Base-by-base conservation (phyloP, 192 early-diverging fungal species). In the Paraglomus occultum region DNA sequence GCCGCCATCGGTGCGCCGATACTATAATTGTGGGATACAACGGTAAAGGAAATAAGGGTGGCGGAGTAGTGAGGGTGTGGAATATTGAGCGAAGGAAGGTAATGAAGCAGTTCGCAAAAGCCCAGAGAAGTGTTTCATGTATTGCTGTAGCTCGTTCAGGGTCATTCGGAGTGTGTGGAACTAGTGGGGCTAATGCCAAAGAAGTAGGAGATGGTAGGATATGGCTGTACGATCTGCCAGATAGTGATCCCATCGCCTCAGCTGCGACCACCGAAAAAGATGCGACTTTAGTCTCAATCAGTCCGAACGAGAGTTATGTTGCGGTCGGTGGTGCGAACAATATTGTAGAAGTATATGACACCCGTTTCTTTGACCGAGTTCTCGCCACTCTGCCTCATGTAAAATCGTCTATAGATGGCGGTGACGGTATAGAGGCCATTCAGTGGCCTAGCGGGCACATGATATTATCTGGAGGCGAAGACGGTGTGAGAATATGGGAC, bases 91-190 rank as follows among this genome's bases (percentile, higher is more conserved):
- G 15, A 11, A 11, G 54, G 1, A 20, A 17, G 11, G 38, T 57
- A 31, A 11, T 57, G 15, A 31, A 31, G 31, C 9, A 17, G 11
- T 17, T 11, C 11, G 6, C 11, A 57, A 22, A 22, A 57, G 20
- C 38, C 0, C 17, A 22, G 20, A 17, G 20, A 17, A 57, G 54
- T 57, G 54, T 57, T 11, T 57, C 54, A 1, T 57, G 54, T 57
- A 10, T 57, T 57, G 54, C 54, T 11, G 20, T 57, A 11, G 17
- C 54, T 23, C 17, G 38, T 57, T 57, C 15, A 10, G 54, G 54
- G 10, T 23, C 17, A 22, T 57, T 57, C 38, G 54, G 54, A 17
- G 54, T 31, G 11, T 57, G 54, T 57, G 54, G 15, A 57, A 57
- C 54, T 4, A 57, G 18, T 20, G 54, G 54, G 17, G 11, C 9